phyloP scores from a whole-genome alignment of 768 basidiomycete species.

The Pholiota conissans region DNA sequence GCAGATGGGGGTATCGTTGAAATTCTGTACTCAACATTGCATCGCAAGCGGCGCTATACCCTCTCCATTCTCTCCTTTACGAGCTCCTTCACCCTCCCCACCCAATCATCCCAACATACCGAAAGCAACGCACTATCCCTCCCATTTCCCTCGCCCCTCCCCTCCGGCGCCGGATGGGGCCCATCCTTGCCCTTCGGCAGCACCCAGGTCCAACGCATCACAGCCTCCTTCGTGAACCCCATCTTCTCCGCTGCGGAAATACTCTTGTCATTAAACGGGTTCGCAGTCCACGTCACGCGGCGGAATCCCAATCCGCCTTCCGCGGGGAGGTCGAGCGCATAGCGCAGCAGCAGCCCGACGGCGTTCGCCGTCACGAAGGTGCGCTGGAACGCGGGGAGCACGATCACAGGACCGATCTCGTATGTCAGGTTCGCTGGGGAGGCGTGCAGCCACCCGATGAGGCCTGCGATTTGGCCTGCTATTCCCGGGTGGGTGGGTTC shows the following conservation, averaged over 20 bases:
- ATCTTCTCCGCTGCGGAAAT: conserved; percentile 48
- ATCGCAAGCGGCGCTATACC: no score
- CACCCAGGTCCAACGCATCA: conserved; percentile 49
- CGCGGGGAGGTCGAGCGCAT: conserved; percentile 34
- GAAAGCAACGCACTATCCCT: conserved; percentile 38
- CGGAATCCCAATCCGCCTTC: conserved; percentile 51
- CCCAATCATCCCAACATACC: conserved; percentile 53
- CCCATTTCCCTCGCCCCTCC: conserved; percentile 33
- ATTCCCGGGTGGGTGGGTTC: conserved; percentile 16
- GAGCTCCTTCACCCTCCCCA: conserved; percentile 30
- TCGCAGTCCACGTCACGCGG: conserved; percentile 54
- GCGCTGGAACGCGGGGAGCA: conserved; percentile 47
- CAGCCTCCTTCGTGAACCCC: conserved; percentile 52
- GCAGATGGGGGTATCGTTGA: no score
- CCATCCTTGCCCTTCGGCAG: conserved; percentile 32
- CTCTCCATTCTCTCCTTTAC: conserved; percentile 30
- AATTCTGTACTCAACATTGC: no score
- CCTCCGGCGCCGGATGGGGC: conserved; percentile 19
- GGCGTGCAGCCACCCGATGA: conserved; percentile 44
- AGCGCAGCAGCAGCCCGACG: conserved; percentile 39
- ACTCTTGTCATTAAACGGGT: conserved; percentile 44
- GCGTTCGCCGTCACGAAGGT: conserved; percentile 51
- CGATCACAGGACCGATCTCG: conserved; percentile 52
- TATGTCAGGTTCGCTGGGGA: conserved; percentile 29
- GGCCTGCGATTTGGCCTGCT: conserved; percentile 42